A percentile compares a stretch with the other conserved stretches of the same genome.
phyloP scores from a whole-genome alignment of 257 asterid species.

The Scutellaria minor region DNA sequence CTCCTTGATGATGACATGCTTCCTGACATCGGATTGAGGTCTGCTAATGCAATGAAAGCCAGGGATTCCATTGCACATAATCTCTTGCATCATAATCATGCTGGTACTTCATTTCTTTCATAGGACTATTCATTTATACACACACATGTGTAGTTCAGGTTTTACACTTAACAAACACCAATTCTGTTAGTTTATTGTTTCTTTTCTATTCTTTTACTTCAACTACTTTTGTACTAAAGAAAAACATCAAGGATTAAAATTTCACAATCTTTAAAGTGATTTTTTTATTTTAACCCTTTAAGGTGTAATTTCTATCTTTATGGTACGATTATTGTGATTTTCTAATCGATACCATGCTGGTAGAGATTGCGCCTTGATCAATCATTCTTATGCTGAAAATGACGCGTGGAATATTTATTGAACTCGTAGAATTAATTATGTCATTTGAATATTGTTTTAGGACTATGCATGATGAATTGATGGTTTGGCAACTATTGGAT shows the following conservation, averaged over 20 bases:
- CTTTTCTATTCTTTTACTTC: conserved; percentile 15
- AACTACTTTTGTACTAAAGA: too few species aligned
- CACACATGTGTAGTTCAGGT: conserved; percentile 7
- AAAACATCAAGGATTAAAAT: too few species aligned
- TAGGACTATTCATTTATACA: conserved; percentile 16
- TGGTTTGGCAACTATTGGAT: conserved; percentile 6
- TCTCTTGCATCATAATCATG: conserved; percentile 85
- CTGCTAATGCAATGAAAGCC: conserved; percentile 65
- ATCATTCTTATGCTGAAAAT: background rate
- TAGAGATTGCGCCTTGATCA: background rate
- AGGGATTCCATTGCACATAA: conserved; percentile 87
- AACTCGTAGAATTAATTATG: background rate
- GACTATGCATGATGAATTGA: background rate
- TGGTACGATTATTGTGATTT: too few species aligned
- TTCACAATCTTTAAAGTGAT: too few species aligned
- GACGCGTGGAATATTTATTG: background rate
- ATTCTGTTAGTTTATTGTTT: conserved; percentile 17
- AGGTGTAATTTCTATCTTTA: background rate
- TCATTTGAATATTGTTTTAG: conserved; percentile 1
- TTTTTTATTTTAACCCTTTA: background rate
- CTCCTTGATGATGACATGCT: conserved; percentile 89
- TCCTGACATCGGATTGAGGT: conserved; percentile 72
- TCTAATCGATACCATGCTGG: background rate
- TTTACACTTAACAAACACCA: conserved; percentile 16
- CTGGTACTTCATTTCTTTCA: conserved; percentile 80